Evolutionary conservation across 2,329 filamentous ascomycete species (phyloP), one percentile per base, ranked within the genome.

Genomic region (Lomentospora prolificans): DNA sequence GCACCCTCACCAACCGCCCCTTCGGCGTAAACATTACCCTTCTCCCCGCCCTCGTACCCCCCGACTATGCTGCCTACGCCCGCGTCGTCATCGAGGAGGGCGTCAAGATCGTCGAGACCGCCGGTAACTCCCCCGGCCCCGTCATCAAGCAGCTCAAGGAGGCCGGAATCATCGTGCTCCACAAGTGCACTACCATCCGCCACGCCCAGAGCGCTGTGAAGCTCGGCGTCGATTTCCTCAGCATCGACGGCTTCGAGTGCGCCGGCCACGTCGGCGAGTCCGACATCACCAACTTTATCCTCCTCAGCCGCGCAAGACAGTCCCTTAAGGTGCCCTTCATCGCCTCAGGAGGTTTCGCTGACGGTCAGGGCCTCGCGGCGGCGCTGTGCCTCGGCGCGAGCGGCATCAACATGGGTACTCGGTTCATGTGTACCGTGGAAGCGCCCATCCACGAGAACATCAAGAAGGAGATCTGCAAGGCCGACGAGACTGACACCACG

Each of bases 241-340:
- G 86, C 62, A 97, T 99, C 64, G 94, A 99, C 68, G 94, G 94
- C 46, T 97, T 99, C 68, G 94, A 99, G 72, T 99, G 94, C 73
- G 94, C 90, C 46, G 94, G 80, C 61, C 89, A 94, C 75, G 89
- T 94, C 56, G 89, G 89, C 67, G 89, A 94, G 76, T 85, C 80
- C 58, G 89, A 94, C 70, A 90, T 94, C 63, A 91, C 89, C 58
- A 94, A 94, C 74, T 90, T 94, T 69, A 91, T 94, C 66, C 81
- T 99, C 19, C 81, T 97, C 53, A 87, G 84, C 69, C 80, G 87
- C 58, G 92, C 94, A 10, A 80, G 94, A 12, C 94, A 97, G 73
- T 80, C 84, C 1, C 81, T 99, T 36, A 80, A 80, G 33, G 82
- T 95, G 8, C 94, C 94, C 0, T 99, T 97, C 70, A 96, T 99